phyloP scores from a whole-genome alignment of 1,284 basidiomycete genomes.

The Ceratobasidium sp. region DNA sequence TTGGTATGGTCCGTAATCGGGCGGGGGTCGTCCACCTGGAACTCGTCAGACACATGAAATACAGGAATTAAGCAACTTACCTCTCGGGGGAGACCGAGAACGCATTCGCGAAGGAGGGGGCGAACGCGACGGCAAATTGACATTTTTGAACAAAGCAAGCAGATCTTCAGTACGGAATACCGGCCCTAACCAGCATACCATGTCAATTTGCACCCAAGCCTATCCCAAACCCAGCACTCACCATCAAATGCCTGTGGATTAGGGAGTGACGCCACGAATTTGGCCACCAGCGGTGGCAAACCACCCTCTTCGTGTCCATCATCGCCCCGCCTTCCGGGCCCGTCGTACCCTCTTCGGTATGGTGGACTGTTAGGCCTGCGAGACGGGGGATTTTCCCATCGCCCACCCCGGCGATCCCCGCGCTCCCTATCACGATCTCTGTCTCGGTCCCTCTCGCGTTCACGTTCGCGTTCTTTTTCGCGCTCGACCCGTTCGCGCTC shows the following conservation, averaged over 20 bases:
- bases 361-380: slow-evolving; percentile 44
- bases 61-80: slow-evolving; percentile 23
- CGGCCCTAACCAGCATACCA: slow-evolving; percentile 63
- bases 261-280: slow-evolving; percentile 84
- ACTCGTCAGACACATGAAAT: neutral
- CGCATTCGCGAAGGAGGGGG: slow-evolving; percentile 35
- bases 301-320: slow-evolving; percentile 54
- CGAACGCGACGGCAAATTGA: slow-evolving; percentile 65
- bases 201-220: slow-evolving; percentile 36
- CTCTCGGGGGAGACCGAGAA: slow-evolving; percentile 41
- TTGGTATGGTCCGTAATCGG: slow-evolving; percentile 74
- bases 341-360: slow-evolving; percentile 27
- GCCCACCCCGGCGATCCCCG: slow-evolving; percentile 44
- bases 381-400: slow-evolving; percentile 55
- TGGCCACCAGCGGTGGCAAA: slow-evolving; percentile 74
- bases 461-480: slow-evolving; percentile 53
- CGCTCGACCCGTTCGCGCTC: slow-evolving; percentile 48
- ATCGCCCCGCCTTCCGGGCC: slow-evolving; percentile 30
- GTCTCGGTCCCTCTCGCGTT: slow-evolving; percentile 56
- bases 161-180: slow-evolving; percentile 87
- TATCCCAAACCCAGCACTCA: slow-evolving; percentile 52
- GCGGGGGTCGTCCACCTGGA: slow-evolving; percentile 63
- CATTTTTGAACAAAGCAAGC: slow-evolving; percentile 77
- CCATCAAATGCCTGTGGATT: slow-evolving; percentile 77
- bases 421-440: slow-evolving; percentile 53